Percentiles rank a stretch among this genome's conserved stretches.
Conservation (phyloP, 2,329 filamentous ascomycete genomes). For the Cadophora sp. region DNA sequence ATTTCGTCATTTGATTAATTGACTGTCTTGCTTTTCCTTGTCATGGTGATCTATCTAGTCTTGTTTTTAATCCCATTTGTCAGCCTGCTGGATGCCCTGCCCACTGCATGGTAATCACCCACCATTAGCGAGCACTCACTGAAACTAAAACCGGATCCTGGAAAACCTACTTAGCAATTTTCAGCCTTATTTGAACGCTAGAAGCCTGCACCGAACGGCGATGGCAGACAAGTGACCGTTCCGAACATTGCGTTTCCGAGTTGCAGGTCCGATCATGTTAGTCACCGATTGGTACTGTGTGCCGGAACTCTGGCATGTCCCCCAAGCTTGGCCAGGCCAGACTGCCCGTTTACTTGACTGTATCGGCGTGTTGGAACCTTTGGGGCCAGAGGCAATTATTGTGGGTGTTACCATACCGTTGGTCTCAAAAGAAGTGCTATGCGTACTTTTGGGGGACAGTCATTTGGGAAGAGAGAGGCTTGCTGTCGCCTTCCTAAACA, state of each 20-base stretch:
- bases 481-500: too few species aligned
- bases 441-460: too few species aligned
- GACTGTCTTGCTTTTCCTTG: not conserved
- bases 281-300: too few species aligned
- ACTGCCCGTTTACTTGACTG: not conserved
- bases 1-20: not conserved
- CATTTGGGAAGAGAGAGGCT: too few species aligned
- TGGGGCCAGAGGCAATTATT: not conserved
- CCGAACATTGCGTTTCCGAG: not conserved
- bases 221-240: not conserved
- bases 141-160: not conserved
- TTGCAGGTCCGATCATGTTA: not conserved
- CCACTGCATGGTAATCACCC: conserved; percentile 10
- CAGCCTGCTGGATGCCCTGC: not conserved
- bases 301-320: not conserved
- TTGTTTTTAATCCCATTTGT: not conserved
- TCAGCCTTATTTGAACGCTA: conserved; percentile 9
- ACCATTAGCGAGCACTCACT: not conserved
- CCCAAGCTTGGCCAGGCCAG: not conserved
- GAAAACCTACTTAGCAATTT: not conserved
- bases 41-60: not conserved
- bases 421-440: too few species aligned
- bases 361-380: not conserved
- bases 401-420: too few species aligned
- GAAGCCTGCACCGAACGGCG: conserved; percentile 13